A percentile compares a stretch with the other conserved stretches of the same genome.
Evolutionary conservation across 164 flowering plant genomes (phyloP).

Genomic region (Aristolochia fimbriata): DNA sequence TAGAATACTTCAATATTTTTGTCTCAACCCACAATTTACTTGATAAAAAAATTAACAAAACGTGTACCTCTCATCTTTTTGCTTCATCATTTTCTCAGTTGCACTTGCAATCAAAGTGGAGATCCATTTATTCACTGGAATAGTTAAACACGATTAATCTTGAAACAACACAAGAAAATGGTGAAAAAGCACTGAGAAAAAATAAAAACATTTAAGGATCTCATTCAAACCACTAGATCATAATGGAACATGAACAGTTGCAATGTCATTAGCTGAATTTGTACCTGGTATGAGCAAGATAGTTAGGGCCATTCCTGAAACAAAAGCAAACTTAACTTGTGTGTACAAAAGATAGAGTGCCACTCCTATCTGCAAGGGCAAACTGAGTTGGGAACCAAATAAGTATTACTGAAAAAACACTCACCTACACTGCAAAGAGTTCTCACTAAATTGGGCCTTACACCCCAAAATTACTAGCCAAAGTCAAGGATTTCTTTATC

Average conservation of each 20-base stretch:
- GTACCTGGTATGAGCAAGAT: conserved; percentile 89
- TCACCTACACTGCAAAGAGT: neutral
- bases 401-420: no score
- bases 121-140: conserved; percentile 91
- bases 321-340: conserved; percentile 92
- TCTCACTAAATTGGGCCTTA: neutral
- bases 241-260: no score
- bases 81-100: conserved; percentile 88
- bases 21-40: no score
- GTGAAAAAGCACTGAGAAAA: neutral
- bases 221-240: neutral
- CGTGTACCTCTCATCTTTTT: conserved; percentile 87
- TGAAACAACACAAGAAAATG: neutral
- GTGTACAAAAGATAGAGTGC: conserved; percentile 81
- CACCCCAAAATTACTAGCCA: neutral
- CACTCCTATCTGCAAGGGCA: conserved; percentile 90
- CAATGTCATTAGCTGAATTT: neutral
- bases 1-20: no score
- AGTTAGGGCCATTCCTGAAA: conserved; percentile 75
- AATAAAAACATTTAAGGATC: neutral
- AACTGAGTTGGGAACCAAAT: conserved; percentile 28
- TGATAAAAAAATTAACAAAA: conserved; percentile 1
- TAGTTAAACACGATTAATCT: neutral
- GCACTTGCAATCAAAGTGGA: conserved; percentile 73
- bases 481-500: no score